A percentile compares a stretch with the other conserved stretches of the same genome.
Conservation (phyloP, 495 filamentous ascomycete genomes). For the Letharia columbiana region DNA sequence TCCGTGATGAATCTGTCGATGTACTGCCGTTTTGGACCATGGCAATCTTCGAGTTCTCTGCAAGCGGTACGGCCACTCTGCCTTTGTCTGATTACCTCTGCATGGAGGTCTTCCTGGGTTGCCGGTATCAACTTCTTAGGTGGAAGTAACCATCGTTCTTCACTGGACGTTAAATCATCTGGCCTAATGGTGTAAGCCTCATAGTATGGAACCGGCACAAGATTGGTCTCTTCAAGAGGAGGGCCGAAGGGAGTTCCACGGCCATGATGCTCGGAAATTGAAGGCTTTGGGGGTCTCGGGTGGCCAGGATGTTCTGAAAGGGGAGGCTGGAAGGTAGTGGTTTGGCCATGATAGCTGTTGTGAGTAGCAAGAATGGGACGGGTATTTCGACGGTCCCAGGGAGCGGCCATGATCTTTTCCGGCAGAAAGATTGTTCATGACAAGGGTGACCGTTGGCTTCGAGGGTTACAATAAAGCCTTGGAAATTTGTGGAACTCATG, state of each 20-base stretch:
- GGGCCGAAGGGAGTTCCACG: not conserved
- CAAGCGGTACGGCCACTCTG: conserved; percentile 8
- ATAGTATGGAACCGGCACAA: not conserved
- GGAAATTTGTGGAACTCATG: not conserved
- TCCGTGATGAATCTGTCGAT: conserved; percentile 9
- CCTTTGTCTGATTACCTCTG: conserved; percentile 8
- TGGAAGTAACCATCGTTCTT: conserved; percentile 5
- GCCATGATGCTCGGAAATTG: not conserved
- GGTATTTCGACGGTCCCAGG: not conserved
- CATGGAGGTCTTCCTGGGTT: conserved; percentile 8
- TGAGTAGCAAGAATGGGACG: not conserved
- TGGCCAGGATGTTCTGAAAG: not conserved
- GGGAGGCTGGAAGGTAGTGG: not conserved
- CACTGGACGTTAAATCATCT: not conserved
- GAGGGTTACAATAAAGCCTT: not conserved
- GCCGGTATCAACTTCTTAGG: not conserved
- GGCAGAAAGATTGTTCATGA: not conserved
- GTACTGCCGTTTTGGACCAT: conserved; percentile 6
- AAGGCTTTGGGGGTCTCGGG: not conserved
- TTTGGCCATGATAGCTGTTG: conserved; percentile 7
- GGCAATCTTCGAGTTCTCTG: conserved; percentile 5
- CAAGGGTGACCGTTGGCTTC: not conserved
- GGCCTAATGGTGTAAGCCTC: conserved; percentile 12
- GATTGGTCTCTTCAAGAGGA: not conserved
- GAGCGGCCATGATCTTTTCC: not conserved